A percentile compares a stretch with the other conserved stretches of the same genome.
phyloP scores from a whole-genome alignment of 768 basidiomycete genomes.

The Tubosaeta sp. region DNA sequence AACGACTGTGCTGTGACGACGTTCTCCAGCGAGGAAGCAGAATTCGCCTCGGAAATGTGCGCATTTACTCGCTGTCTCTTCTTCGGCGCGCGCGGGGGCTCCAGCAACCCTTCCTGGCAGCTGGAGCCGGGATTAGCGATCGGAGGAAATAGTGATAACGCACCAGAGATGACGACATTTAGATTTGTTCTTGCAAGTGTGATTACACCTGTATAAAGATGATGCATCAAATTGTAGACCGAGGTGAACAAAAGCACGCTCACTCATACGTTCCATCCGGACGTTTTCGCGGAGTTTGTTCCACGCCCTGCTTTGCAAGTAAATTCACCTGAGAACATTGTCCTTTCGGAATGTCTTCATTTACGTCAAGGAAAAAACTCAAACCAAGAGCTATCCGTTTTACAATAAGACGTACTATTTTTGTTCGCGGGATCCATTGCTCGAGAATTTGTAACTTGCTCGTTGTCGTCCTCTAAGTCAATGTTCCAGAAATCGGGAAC shows the following conservation, averaged over 20 bases:
- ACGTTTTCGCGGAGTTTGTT: conserved; percentile 35
- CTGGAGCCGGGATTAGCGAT: conserved; percentile 36
- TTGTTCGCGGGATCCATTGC: conserved; percentile 36
- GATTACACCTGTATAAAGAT: conserved; percentile 59
- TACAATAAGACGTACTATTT: conserved; percentile 13
- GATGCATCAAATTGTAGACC: not conserved
- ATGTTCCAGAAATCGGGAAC: conserved; percentile 65
- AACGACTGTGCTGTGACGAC: not conserved
- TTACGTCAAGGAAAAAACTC: not conserved
- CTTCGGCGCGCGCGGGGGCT: conserved; percentile 42
- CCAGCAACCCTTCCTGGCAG: conserved; percentile 65
- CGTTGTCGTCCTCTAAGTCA: conserved; percentile 31
- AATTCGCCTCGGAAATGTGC: conserved; percentile 7
- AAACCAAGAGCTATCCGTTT: not conserved
- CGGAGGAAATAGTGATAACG: conserved; percentile 1
- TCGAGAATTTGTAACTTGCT: conserved; percentile 14
- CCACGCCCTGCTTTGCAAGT: conserved; percentile 2
- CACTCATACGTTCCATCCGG: conserved; percentile 65
- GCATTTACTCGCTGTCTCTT: conserved; percentile 26
- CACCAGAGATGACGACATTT: conserved; percentile 75
- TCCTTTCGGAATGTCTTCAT: not conserved
- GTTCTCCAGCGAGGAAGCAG: not conserved
- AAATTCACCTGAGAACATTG: conserved; percentile 3
- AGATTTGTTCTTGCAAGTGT: conserved; percentile 73
- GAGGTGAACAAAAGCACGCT: conserved; percentile 12